Base-by-base conservation (phyloP, 305 asterid species). In the Fraxinus platypoda region DNA sequence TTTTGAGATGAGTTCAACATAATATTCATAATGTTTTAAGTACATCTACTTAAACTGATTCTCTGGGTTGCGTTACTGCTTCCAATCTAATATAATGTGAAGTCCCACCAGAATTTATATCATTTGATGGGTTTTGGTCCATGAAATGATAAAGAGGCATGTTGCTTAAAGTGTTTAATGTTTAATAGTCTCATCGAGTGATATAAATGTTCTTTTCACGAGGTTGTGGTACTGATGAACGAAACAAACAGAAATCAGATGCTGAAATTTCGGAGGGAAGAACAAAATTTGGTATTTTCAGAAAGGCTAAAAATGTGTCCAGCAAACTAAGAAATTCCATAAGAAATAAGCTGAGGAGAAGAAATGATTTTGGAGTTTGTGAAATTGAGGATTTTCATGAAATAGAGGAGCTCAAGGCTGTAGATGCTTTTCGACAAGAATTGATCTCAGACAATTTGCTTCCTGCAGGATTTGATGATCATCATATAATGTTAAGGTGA, bases 401-500 rank as follows among this genome's bases (percentile, higher is more conserved):
- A 57, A 77, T 78, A 31, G 89, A 89, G 87, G 93, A 92, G 85
- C 84, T 87, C 76, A 78, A 84, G 70, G 84, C 80, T 81, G 93
- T 92, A n/a, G 91, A 90, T 59, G 83, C 87, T 78, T 93, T 95
- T 85, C 88, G 94, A 81, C 89, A 90, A 82, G 87, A 83, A 33
- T 84, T 95, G 75, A 30, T 87, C 77, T 41, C 15, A 28, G 97
- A 95, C 23, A 86, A 86, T 73, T 79, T 92, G 86, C 91, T 95
- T 80, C 97, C 97, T 80, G 79, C 79, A 41, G 88, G 85, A 82
- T 91, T 88, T 83, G 96, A 95, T 81, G 89, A 91, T 87, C 87
- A 88, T 89, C 91, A 89, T 87, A 82, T 83, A 35, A 86, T 92
- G 92, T 78, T 92, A 85, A 93, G 97, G 98, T 92, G 83, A 82